A percentile compares a stretch with the other conserved stretches of the same genome.
Evolutionary conservation across 306 rosid genomes (phyloP).

Genomic region (Cucurbita maxima): DNA sequence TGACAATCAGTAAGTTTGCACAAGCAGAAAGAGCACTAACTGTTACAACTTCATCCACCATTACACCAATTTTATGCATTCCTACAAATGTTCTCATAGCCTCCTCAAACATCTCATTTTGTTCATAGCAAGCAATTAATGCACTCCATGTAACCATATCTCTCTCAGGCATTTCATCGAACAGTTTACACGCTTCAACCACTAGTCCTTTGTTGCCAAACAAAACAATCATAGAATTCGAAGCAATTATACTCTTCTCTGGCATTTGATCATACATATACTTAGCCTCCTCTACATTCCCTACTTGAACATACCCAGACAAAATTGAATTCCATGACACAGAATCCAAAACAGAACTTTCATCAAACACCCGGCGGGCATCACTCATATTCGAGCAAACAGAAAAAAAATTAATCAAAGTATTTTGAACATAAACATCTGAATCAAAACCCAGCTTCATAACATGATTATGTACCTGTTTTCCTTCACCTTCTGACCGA

Average conservation of each 20-base stretch:
- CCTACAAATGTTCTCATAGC: constrained; percentile 41
- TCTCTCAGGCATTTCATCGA: constrained; percentile 28
- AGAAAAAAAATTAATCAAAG: constrained; percentile 46
- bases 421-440: constrained; percentile 53
- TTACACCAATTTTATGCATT: constrained; percentile 37
- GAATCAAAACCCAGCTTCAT: constrained; percentile 39
- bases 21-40: constrained; percentile 56
- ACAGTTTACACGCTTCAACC: constrained; percentile 29
- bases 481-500: constrained; percentile 35
- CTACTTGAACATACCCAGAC: constrained; percentile 53
- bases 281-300: constrained; percentile 32
- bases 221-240: constrained; percentile 64
- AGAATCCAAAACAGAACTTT: constrained; percentile 51
- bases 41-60: constrained; percentile 68
- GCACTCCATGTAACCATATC: constrained; percentile 88
- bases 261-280: constrained; percentile 36
- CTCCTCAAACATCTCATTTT: constrained; percentile 43
- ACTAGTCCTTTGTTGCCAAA: constrained; percentile 40
- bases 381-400: constrained; percentile 39
- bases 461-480: constrained; percentile 38
- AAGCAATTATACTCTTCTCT: constrained; percentile 45
- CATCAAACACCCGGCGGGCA: constrained; percentile 53
- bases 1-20: constrained; percentile 17
- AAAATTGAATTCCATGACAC: constrained; percentile 69
- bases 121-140: constrained; percentile 54